Percentiles rank a stretch among this genome's conserved stretches.
Evolutionary conservation across 306 rosid genomes (phyloP).

Genomic region (Lotus japonicus): DNA sequence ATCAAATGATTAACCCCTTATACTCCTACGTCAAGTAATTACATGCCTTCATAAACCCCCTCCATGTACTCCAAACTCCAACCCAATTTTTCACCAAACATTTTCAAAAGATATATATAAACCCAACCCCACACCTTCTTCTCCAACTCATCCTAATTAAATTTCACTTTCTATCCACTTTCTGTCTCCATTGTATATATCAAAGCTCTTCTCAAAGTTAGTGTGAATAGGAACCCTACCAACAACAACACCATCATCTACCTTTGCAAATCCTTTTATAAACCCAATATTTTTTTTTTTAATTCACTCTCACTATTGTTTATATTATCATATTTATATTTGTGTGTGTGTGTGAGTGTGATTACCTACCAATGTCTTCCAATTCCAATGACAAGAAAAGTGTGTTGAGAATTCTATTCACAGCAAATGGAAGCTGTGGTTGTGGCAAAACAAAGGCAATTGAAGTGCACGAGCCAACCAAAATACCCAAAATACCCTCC

Average conservation of each 20-base stretch:
- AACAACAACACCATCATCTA: slow-evolving; percentile 14
- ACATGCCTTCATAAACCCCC: not conserved
- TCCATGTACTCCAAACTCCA: slow-evolving; percentile 26
- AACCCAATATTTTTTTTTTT: not conserved
- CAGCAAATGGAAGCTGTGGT: slow-evolving; percentile 38
- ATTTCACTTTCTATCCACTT: slow-evolving; percentile 10
- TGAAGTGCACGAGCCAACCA: slow-evolving; percentile 40
- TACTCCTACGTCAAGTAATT: slow-evolving; percentile 23
- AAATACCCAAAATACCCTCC: slow-evolving; percentile 13
- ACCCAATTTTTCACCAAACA: slow-evolving; percentile 24
- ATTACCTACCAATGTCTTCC: slow-evolving; percentile 35
- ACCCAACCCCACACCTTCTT: not conserved
- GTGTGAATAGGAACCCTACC: slow-evolving; percentile 30
- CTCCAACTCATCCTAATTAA: not conserved
- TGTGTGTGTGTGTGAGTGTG: not conserved
- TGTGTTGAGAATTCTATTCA: slow-evolving; percentile 29
- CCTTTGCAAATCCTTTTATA: not conserved
- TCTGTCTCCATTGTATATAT: not conserved
- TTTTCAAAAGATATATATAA: not conserved
- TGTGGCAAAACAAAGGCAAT: slow-evolving; percentile 31
- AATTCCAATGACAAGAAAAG: slow-evolving; percentile 30
- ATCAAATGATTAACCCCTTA: slow-evolving; percentile 21
- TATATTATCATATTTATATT: not conserved
- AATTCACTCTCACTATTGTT: not conserved
- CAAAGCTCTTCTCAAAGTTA: slow-evolving; percentile 15